Evolutionary conservation across 2,329 filamentous ascomycete genomes (phyloP), one percentile per base, ranked within the genome.

Genomic region (Phialocephala sp.): DNA sequence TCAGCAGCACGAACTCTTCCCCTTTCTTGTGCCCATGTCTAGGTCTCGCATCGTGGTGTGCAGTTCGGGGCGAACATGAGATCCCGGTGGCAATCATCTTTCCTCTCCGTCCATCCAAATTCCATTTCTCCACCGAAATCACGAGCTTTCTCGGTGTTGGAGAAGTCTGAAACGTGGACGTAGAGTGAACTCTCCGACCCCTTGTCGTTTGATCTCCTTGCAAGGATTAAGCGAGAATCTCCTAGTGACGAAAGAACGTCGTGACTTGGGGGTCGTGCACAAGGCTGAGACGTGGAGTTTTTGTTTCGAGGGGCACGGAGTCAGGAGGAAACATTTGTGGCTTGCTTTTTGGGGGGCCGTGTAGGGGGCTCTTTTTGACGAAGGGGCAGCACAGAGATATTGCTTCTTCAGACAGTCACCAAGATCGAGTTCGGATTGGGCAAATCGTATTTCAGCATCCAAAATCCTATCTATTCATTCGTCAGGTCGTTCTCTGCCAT

Each of bases 281-380:
- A 54, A 54, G 50, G 50, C 50, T 54, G 50, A 54, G 50, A 54
- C 50, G 18, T 54, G 50, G 50, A 35, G 24, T 54, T 54, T 35
- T 54, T 35, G 50, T 54, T 54, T 54, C 50, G 24, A 54, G 50
- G 45, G 45, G 45, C n/a, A 50, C 15, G 45, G 45, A 50, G 41
- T 15, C 11, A 24, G 45, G 14, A 54, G 50, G 50, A 54, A 54
- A 54, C 50, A 54, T 54, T 54, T 27, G 45, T 22, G 50, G 32
- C 32, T 54, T 18, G 15, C 50, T 32, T 35, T 54, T 35, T 15
- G 27, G 20, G 43, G 20, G 43, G 43, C 11, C 37, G 37, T 41
- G 37, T 41, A 15, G 43, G 18, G 50, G 3, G 2, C 8, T 18
- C 20, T 27, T 52, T 32, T 52, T 24, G 47, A 52, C 12, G 22